Base-by-base conservation (phyloP, 176 grass and related monocot species). In the Oryza rufipogon region DNA sequence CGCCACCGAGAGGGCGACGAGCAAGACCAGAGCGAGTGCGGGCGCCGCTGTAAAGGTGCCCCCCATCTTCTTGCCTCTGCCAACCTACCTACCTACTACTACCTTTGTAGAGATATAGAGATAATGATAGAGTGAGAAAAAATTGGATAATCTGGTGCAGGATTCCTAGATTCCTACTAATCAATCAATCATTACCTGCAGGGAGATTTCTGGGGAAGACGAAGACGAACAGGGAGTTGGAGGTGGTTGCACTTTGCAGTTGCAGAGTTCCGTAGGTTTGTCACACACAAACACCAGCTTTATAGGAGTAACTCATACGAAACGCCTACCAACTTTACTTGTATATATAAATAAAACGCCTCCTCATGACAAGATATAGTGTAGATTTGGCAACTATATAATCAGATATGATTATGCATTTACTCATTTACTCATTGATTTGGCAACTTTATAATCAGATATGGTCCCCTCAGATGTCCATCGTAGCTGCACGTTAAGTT, bases 101-200 rank as follows among this genome's bases (percentile, higher is more conserved):
- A 17, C 2, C 11, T 48, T 66, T 4, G 8, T 49, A 87, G 48
- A 32, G 33, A 36, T 11, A 42, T 49, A 87, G 48, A 32, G 33
- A 36, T 11, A 42, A 4, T 81, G 61, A 74, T 13, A 47, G 42
- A 70, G 17, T 6, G 61, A 17, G 33, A 5, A 68, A 32, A 66
- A 11, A 75, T 9, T 7, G 70, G 25, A 75, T 75, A 46, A 36
- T 75, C 23, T 46, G 0, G 20, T 75, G 19, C 10, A 69, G 34
- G 85, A 86, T 86, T 80, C 84, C 30, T 72, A 73, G 20, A 52
- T 58, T 69, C 33, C 28, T 28, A 28, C 58, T 65, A 51, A 48
- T 48, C 54, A 51, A 65, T 48, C 67, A 64, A 64, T 36, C 26
- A 17, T 74, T 36, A 4, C 10, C 19, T 11, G 3, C 44, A 39